Base-by-base conservation (phyloP, 352 stramenopile species). In the Phytopythium kandeliae region DNA sequence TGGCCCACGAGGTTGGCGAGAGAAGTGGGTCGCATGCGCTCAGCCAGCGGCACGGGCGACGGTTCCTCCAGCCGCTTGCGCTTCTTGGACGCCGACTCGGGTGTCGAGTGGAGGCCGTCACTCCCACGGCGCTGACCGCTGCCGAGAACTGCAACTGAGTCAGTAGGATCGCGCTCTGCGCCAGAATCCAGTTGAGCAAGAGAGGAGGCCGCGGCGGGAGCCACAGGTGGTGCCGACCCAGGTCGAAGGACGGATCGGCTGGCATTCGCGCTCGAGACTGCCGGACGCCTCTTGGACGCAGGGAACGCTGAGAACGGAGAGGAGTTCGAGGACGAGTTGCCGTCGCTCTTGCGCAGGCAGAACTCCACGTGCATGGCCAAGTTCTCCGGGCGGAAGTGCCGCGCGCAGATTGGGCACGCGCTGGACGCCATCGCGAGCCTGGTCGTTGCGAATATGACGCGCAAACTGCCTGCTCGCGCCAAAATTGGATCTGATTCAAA, bases 341-440 rank as follows among this genome's bases (percentile, higher is more conserved):
- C 56, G 62, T 26, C 2, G 28, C 25, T 17, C 25, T 55, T 54
- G 16, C 38, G 38, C 28, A 85, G 44, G 72, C 82, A 92, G 15
- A 69, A 57, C 51, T 90, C 79, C 3, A 90, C 82, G 51, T 92
- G 82, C 56, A 89, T 57, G 55, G 63, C 51, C 21, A 92, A 71
- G 60, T 89, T 91, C 54, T 89, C 77, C 19, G 60, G 37, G 40
- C 78, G 78, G 54, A 92, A 81, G 58, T 89, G 78, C 12, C 82
- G 75, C 31, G 67, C 85, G 55, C 82, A 92, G 53, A 92, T 86
- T 58, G 82, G 82, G 47, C 82, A 92, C 34, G 59, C 61, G 16
- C 52, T 71, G 2, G 71, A 62, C 33, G 62, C 45, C 63, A 79
- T 82, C 3, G 44, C 25, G 11, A 0, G 13, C 16, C 24, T 25